Base-by-base conservation (phyloP, 73 alveolate species). In the Symbiodinium pilosum region DNA sequence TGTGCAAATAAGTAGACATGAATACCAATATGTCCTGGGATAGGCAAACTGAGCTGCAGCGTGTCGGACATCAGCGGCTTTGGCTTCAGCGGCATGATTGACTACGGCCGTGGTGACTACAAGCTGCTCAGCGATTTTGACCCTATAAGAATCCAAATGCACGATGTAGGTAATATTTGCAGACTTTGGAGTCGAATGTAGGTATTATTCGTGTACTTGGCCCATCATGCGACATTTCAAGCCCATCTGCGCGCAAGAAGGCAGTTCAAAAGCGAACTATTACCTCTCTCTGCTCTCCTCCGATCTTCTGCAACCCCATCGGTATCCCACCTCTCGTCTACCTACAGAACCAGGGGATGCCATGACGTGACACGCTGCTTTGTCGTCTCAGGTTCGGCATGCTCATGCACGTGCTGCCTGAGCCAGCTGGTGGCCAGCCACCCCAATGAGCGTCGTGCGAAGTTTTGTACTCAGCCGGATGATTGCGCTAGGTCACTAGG, bases 71-170 rank as follows among this genome's bases (percentile, higher is more conserved):
- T 85, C 68, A 93, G 47, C 68, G 98, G 98, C 68, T 93, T 75
- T 32, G 98, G 98, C 42, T 93, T 93, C 77, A 93, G 98, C 41
- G 98, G 98, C 18, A 43, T 93, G 68, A 93, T 93, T 24, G 98
- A 93, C 98, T 93, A 93, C 39, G 83, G 84, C 28, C 98, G 98
- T 38, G 98, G 98, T 4, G 98, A 93, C 92, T 93, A 93, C 98
- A 93, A 93, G 97, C 86, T 16, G 51, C 97, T 68, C 38, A 87
- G 47, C 75, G n/a, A n/a, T n/a, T n/a, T n/a, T n/a, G n/a, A n/a
- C n/a, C n/a, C n/a, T n/a, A n/a, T n/a, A 44, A 6, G 59, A 32
- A 64, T 26, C 40, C 40, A 64, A 7, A 12, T 64, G 40, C 32
- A 6, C 77, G 38, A 32, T 64, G 77, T 47, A 14, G 59, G 21